Evolutionary conservation across 768 basidiomycete species (phyloP).

Genomic region (Leccinum barrowsii): DNA sequence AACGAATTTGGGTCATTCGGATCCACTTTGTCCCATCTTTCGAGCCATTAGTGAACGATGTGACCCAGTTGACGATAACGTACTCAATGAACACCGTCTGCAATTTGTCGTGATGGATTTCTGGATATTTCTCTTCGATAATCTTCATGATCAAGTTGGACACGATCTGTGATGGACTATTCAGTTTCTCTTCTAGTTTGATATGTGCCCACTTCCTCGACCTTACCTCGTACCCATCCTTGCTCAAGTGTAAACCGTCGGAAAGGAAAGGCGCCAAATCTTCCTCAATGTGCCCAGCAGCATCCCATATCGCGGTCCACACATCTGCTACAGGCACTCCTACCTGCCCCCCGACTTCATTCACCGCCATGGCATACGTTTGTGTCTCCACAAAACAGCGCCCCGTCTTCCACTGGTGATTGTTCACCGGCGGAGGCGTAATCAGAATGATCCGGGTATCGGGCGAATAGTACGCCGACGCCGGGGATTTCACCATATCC

Average conservation of each 20-base stretch:
- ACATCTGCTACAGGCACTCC: slow-evolving; percentile 66
- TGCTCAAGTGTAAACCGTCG: slow-evolving; percentile 82
- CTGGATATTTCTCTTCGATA: slow-evolving; percentile 58
- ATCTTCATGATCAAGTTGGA: slow-evolving; percentile 59
- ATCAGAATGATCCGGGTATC: slow-evolving; percentile 74
- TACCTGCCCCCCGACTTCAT: slow-evolving; percentile 52
- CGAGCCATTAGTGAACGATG: not conserved
- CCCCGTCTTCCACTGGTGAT: slow-evolving; percentile 45
- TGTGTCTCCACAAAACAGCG: slow-evolving; percentile 60
- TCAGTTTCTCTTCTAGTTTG: slow-evolving; percentile 1
- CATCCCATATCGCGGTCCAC: slow-evolving; percentile 73
- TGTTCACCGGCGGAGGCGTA: slow-evolving; percentile 82
- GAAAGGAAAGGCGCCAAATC: slow-evolving; percentile 49
- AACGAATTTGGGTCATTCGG: slow-evolving; percentile 21
- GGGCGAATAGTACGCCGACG: slow-evolving; percentile 65
- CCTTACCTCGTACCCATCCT: slow-evolving; percentile 69
- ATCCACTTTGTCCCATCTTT: slow-evolving; percentile 26
- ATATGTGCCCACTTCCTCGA: not conserved
- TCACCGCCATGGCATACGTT: slow-evolving; percentile 68
- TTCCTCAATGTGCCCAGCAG: slow-evolving; percentile 57
- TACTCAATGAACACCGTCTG: slow-evolving; percentile 58
- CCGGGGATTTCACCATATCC: slow-evolving; percentile 54
- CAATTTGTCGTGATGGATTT: slow-evolving; percentile 64
- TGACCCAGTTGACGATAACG: slow-evolving; percentile 27
- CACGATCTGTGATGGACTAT: slow-evolving; percentile 46